Conservation (phyloP, 2,329 filamentous ascomycete genomes). For the Sordariomycetes sp. region DNA sequence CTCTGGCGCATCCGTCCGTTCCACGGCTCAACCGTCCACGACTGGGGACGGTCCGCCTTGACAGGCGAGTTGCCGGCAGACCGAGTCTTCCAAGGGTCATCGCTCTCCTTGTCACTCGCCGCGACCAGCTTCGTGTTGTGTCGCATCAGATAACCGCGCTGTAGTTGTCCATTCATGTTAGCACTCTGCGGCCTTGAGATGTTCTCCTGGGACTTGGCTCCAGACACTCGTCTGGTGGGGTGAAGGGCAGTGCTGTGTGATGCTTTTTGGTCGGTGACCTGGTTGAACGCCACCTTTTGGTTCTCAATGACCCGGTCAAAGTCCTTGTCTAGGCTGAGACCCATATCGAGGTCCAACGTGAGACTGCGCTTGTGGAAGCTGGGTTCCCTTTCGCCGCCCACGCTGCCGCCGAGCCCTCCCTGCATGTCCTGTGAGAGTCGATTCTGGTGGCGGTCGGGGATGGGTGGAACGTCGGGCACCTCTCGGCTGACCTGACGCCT, state of each 20-base stretch:
- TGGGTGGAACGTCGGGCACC: constrained; percentile 40
- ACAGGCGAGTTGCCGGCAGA: constrained; percentile 59
- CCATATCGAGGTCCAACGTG: constrained; percentile 70
- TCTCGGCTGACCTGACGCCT: constrained; percentile 78
- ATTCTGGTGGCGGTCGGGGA: constrained; percentile 49
- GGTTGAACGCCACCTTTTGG: constrained; percentile 74
- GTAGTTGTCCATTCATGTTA: constrained; percentile 54
- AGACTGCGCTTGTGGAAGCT: constrained; percentile 77
- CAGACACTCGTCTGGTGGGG: constrained; percentile 35
- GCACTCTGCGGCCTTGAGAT: constrained; percentile 27
- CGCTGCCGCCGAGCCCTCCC: constrained; percentile 21
- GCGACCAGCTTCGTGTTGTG: constrained; percentile 97
- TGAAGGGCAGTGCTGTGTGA: constrained; percentile 13
- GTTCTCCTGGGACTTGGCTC: constrained; percentile 7
- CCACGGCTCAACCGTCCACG: constrained; percentile 97
- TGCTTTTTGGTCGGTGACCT: constrained; percentile 8
- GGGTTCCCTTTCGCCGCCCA: constrained; percentile 48
- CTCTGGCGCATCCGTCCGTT: constrained; percentile 66
- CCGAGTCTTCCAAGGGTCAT: constrained; percentile 43
- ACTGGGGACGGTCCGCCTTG: constrained; percentile 73
- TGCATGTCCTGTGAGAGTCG: constrained; percentile 39
- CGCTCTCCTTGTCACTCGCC: constrained; percentile 66
- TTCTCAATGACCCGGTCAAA: constrained; percentile 92
- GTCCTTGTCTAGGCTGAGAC: constrained; percentile 79
- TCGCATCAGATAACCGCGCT: constrained; percentile 97